Conservation (phyloP, 1,284 basidiomycete genomes). For the Lentinula novae-zelandiae region DNA sequence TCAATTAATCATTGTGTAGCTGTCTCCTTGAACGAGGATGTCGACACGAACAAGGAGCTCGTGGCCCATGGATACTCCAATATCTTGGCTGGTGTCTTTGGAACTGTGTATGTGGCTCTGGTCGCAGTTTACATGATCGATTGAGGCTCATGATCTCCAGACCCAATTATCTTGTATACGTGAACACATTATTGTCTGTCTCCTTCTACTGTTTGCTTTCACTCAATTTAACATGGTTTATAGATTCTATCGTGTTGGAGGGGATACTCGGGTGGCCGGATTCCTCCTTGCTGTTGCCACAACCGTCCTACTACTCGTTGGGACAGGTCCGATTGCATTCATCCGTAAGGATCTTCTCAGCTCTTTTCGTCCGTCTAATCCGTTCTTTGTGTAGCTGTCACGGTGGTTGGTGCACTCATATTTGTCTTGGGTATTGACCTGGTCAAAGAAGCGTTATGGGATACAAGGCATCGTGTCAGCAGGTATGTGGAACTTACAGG, state of each 20-base stretch:
- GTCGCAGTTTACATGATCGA: not conserved
- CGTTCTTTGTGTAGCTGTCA: constrained; percentile 55
- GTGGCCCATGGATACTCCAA: constrained; percentile 94
- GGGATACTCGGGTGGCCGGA: constrained; percentile 80
- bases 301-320: constrained; percentile 71
- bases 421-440: constrained; percentile 95
- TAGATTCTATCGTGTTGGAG: constrained; percentile 93
- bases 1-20: constrained; percentile 36
- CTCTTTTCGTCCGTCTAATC: not conserved
- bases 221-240: not conserved
- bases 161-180: constrained; percentile 84
- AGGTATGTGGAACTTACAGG: constrained; percentile 43
- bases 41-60: constrained; percentile 92
- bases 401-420: constrained; percentile 90
- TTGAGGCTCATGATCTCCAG: constrained; percentile 30
- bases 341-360: constrained; percentile 62
- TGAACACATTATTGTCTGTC: constrained; percentile 78
- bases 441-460: constrained; percentile 94
- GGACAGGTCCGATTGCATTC: constrained; percentile 83
- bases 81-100: constrained; percentile 74
- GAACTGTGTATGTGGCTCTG: constrained; percentile 62
- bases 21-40: constrained; percentile 89
- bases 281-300: constrained; percentile 84
- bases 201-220: not conserved
- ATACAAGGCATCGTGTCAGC: constrained; percentile 87